Evolutionary conservation across 257 asterid genomes (phyloP), one percentile per base, ranked within the genome.

Genomic region (Jacaranda mimosifolia): DNA sequence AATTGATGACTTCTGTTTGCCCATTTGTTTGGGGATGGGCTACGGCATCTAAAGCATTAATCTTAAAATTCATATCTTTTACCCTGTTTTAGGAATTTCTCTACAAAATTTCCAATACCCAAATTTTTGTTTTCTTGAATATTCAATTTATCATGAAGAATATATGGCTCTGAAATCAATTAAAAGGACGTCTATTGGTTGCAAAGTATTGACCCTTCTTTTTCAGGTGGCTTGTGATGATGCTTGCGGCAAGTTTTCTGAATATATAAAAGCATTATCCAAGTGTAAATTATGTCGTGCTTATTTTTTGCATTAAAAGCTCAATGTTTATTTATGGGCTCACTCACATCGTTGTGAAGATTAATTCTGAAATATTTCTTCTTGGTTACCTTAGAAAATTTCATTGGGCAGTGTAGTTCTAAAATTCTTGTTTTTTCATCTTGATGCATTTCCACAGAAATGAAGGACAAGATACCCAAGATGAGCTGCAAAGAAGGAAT

Each of bases 401-500:
- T 11, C 4, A 2, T 19, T 11, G 10, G 40, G 45, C 35, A 32
- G 14, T 73, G 69, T 18, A 6, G 9, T 74, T 36, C 32, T 26
- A 45, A 62, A 43, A 39, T 9, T 10, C 4, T 12, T 18, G 3
- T 18, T 5, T 39, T 13, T 48, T 63, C 43, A 4, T 45, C 17
- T 8, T 48, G 68, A 12, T 76, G 73, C 59, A 9, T 53, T 70
- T 35, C 18, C 13, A 63, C 84, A 87, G 92, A 81, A 89, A 75
- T 82, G 94, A 87, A 4, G 94, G 94, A 58, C 94, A 89, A 58
- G 94, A 89, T 70, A 83, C 92, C 36, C 88, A 85, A 32, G 94
- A 89, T 9, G 94, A 87, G 80, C 35, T 87, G 65, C 87, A 84
- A 73, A 83, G 66, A 82, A 87, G 90, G 75, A 87, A 89, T 74